Evolutionary conservation across 2,329 filamentous ascomycete species (phyloP), one percentile per base, ranked within the genome.

Genomic region (Zarea fungicola): DNA sequence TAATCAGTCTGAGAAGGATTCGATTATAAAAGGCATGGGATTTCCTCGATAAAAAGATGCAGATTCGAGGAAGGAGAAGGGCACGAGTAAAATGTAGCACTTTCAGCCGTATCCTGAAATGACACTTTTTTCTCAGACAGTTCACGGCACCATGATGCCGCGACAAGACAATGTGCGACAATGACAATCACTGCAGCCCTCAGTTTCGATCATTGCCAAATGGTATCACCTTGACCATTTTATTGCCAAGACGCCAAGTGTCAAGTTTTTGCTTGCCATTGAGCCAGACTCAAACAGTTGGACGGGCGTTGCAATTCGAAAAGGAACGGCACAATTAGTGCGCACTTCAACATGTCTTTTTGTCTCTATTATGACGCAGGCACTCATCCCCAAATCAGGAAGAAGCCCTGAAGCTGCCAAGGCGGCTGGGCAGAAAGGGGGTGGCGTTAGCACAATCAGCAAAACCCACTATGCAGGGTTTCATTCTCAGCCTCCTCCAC

Each of bases 381-480:
- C 34, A 4, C 25, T 7, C 23, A 22, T 8, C 3, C 2, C 22
- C 42, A 18, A 35, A 44, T 35, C 21, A 44, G 31, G 16, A 35
- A 44, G n/a, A 35, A 22, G 31, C 42, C 31, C 31, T 34, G 29
- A 44, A 26, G 29, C 26, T 22, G n/a, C 13, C 22, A 18, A 19
- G n/a, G 39, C 21, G 22, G 7, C 22, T 4, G 36, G 13, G n/a
- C 6, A 19, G n/a, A n/a, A 16, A 7, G 31, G 42, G 35, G 8
- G 44, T 47, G 44, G 23, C n/a, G 25, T 34, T 47, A 40, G 21
- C 44, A 40, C 44, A 47, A 47, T 47, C 44, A 47, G 44, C 28
- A 40, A 36, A 21, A 23, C 44, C 44, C 44, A 47, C 44, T 34
- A 31, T 47, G 34, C 18, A 16, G 19, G 29, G 40, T 21, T 47